A percentile compares a stretch with the other conserved stretches of the same genome.
phyloP scores from a whole-genome alignment of 2,329 filamentous ascomycete species.

The Arachnomyces sp. region DNA sequence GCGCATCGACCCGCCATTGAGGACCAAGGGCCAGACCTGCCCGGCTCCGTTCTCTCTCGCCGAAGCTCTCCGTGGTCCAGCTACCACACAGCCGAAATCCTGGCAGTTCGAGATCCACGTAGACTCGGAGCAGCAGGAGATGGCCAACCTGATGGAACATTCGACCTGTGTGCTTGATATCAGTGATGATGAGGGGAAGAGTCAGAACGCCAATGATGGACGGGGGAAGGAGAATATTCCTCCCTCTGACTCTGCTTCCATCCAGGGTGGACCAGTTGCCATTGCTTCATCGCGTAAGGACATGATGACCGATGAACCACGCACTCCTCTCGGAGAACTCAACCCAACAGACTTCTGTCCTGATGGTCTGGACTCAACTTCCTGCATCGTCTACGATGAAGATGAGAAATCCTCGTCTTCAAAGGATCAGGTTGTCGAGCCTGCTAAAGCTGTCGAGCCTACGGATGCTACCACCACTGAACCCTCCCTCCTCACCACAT shows the following conservation, averaged over 20 bases:
- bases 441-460: not conserved
- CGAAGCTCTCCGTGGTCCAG: conserved; percentile 65
- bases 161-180: conserved; percentile 81
- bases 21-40: conserved; percentile 37
- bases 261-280: conserved; percentile 14
- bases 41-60: conserved; percentile 73
- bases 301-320: conserved; percentile 57
- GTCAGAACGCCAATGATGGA: conserved; percentile 45
- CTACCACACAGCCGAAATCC: conserved; percentile 47
- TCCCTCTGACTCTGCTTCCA: conserved; percentile 43
- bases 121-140: conserved; percentile 81
- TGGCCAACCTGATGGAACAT: conserved; percentile 89
- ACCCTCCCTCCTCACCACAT: conserved; percentile 6
- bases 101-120: conserved; percentile 97
- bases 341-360: conserved; percentile 61
- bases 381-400: conserved; percentile 56
- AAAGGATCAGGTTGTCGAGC: conserved; percentile 17
- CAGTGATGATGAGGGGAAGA: conserved; percentile 69
- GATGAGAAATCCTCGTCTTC: conserved; percentile 24
- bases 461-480: not conserved
- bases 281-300: conserved; percentile 33
- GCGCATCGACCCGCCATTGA: conserved; percentile 63
- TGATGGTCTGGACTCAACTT: conserved; percentile 56
- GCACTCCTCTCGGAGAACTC: conserved; percentile 60
- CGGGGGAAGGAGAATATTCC: conserved; percentile 91